Base-by-base conservation (phyloP, 2,329 filamentous ascomycete species). In the Trichoderma sp. region DNA sequence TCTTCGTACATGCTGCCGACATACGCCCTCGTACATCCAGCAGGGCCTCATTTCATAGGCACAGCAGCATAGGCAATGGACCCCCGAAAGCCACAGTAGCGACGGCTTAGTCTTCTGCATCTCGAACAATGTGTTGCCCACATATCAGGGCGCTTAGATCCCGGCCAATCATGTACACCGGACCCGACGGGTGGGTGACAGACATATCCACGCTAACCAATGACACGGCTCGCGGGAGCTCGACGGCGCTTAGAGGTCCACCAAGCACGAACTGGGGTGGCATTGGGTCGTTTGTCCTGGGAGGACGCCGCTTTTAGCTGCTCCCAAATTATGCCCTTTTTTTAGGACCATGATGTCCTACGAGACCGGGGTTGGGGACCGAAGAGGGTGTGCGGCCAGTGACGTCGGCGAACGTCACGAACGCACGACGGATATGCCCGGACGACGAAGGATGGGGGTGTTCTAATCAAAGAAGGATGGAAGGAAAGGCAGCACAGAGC, bases 181-280 rank as follows among this genome's bases (percentile, higher is more conserved):
- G 63, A 75, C 78, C 76, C 71, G 75, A 68, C 77, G 77, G 78
- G 78, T 82, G 80, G 80, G 83, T 84, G 83, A 84, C 80, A 78
- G 79, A 77, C 78, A 78, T 75, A 69, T 67, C 76, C 75, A 76
- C 64, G 73, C 74, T 63, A 74, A 66, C 83, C 83, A 84, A 84
- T 84, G 35, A 79, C 24, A 64, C 68, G 56, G 73, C 59, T 69
- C 60, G 72, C 68, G 60, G 60, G 62, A 71, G 77, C 76, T 77
- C 69, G 76, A 79, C 79, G 83, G 83, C 83, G 83, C 83, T 84
- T 84, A 84, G 74, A 68, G 74, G 77, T 76, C 68, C 75, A 74
- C 76, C 76, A 74, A 77, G 76, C 76, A 75, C 69, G 62, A 69
- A 79, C 81, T 79, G 76, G 81, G 81, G 79, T 80, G 74, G 78